Evolutionary conservation across 805 yeast genomes (phyloP).

Genomic region (Wickerhamiella siamensis): DNA sequence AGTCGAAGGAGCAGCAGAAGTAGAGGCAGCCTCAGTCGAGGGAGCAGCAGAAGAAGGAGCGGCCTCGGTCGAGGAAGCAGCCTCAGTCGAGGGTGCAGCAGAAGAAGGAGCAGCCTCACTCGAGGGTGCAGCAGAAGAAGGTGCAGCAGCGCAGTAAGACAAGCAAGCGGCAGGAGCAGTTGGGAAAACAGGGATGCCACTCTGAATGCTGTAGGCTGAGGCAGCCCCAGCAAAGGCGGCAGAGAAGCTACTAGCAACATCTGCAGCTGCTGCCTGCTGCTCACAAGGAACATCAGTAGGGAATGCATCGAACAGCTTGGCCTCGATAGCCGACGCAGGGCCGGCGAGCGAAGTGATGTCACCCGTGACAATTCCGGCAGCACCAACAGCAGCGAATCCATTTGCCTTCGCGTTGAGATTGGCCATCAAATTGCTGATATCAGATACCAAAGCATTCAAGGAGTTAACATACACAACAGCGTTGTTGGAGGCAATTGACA

Average conservation of each 20-base stretch:
- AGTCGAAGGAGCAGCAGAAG: background rate
- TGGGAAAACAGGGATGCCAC: background rate
- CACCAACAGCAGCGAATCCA: slow-evolving; percentile 8
- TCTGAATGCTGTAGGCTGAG: slow-evolving; percentile 5
- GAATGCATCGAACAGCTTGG: slow-evolving; percentile 3
- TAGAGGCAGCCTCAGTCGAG: background rate
- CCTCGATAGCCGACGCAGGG: background rate
- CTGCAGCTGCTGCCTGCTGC: background rate
- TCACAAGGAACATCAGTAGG: slow-evolving; percentile 8
- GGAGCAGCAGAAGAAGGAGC: background rate
- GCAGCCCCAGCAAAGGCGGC: slow-evolving; percentile 3
- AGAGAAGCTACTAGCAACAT: background rate
- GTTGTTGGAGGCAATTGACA: slow-evolving; percentile 3
- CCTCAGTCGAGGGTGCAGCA: background rate
- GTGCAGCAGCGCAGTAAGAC: background rate
- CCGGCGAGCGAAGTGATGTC: background rate
- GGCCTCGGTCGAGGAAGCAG: background rate
- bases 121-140: background rate
- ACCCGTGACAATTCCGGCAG: slow-evolving; percentile 3
- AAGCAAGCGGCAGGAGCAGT: background rate
- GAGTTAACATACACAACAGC: slow-evolving; percentile 4
- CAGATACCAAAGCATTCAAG: slow-evolving; percentile 2
- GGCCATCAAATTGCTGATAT: slow-evolving; percentile 4
- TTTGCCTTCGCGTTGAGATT: slow-evolving; percentile 10
- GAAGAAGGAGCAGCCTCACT: background rate